Evolutionary conservation across 352 stramenopile species (phyloP), one percentile per base, ranked within the genome.

Genomic region (Pythium apleroticum): DNA sequence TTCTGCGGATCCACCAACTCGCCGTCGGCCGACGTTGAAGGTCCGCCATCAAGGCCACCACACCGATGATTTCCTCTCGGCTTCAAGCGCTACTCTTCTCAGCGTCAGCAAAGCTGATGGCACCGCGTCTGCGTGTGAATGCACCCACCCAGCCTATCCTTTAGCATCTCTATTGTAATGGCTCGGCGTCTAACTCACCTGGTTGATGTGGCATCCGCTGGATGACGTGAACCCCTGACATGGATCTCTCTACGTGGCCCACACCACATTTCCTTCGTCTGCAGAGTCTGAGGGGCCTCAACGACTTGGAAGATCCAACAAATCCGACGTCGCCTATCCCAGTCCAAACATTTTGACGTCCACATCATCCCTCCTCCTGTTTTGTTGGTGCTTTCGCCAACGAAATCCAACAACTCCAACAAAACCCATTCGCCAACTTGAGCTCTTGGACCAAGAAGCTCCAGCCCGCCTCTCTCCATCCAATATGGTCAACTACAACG

Each of bases 401-500:
- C 33, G 33, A 39, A 17, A 41, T 31, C 20, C 28, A 41, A 7
- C 31, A 46, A 48, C 52, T 14, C 19, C 15, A 5, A 49, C 41
- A 49, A 49, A 49, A 49, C 2, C 24, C 62, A 68, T 58, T 68
- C 62, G 20, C 17, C 62, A 68, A 58, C 54, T 68, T 45, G 62
- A 57, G 27, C 43, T 53, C 46, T 37, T 52, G 11, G 49, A 37
- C 22, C 33, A 39, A 39, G 28, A 37, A 63, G 57, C 27, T 28
- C 45, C 35, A 11, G 17, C 39, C 22, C 37, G 7, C 52, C 35
- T 35, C 41, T 33, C 30, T 33, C 30, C 19, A 54, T 35, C 52
- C 52, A 57, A 43, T 17, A 86, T 86, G 77, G 72, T 83, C 54
- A 65, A 69, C 55, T 83, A 77, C 54, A 30, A 52, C 19, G 46